phyloP scores from a whole-genome alignment of 164 flowering plant genomes.

The Vitis rotundifolia region DNA sequence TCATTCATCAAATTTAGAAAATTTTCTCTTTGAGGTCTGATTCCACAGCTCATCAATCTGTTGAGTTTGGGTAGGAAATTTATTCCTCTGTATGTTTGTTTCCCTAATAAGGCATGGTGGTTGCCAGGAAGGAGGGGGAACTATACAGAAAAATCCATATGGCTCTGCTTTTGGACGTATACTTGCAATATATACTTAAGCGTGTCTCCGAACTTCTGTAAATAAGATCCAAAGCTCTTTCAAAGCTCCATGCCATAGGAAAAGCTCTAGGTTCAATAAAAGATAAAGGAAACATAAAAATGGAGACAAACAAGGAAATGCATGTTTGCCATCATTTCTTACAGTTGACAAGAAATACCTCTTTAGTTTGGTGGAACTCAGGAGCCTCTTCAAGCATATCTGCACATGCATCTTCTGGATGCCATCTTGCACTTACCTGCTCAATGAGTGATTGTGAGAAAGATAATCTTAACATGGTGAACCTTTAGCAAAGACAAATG shows the following conservation, averaged over 20 bases:
- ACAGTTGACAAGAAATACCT: constrained; percentile 28
- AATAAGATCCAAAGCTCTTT: constrained; percentile 2
- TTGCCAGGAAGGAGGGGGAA: constrained; percentile 67
- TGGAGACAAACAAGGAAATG: not conserved
- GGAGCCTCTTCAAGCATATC: constrained; percentile 48
- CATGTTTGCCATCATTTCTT: not conserved
- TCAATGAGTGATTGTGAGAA: too few relatives aligned
- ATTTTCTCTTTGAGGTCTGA: constrained; percentile 13
- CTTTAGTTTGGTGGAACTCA: constrained; percentile 52
- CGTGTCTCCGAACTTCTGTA: constrained; percentile 57
- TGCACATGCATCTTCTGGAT: constrained; percentile 28
- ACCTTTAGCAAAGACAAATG: too few relatives aligned
- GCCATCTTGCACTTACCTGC: constrained; percentile 44
- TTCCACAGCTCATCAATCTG: constrained; percentile 37
- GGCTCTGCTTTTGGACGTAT: constrained; percentile 46
- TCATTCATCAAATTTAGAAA: constrained; percentile 3
- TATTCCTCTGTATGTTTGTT: constrained; percentile 29
- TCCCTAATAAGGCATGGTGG: constrained; percentile 44
- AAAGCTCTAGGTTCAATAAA: not conserved
- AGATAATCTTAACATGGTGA: too few relatives aligned
- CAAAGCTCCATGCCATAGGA: not conserved
- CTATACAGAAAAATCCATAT: constrained; percentile 68
- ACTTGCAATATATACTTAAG: constrained; percentile 41
- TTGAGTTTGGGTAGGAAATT: constrained; percentile 40
- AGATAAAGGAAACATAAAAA: not conserved